A percentile compares a stretch with the other conserved stretches of the same genome.
phyloP scores from a whole-genome alignment of 169 alveolate genomes.

The Plasmodium adleri region DNA sequence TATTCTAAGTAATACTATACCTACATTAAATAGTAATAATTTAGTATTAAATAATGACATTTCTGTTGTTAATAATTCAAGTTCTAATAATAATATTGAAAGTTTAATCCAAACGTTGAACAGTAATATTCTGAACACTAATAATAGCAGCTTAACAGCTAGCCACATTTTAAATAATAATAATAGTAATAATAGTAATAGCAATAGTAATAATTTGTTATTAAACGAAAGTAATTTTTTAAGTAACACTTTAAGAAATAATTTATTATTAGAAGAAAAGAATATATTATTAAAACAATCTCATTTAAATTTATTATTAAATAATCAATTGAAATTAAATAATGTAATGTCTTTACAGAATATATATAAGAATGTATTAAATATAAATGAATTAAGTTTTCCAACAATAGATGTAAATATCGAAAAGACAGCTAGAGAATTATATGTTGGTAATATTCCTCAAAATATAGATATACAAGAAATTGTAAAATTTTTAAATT shows the following conservation, averaged over 20 bases:
- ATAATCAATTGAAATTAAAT: slow-evolving; percentile 20
- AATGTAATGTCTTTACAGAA: slow-evolving; percentile 20
- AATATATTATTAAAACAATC: slow-evolving; percentile 17
- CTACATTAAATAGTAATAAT: slow-evolving; percentile 9
- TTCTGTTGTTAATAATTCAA: background rate
- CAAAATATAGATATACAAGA: slow-evolving; percentile 83
- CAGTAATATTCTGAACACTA: slow-evolving; percentile 3
- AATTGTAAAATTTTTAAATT: slow-evolving; percentile 84
- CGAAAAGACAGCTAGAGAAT: slow-evolving; percentile 86
- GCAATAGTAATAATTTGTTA: background rate
- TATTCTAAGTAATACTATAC: background rate
- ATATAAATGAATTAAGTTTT: slow-evolving; percentile 12
- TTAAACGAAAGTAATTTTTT: background rate
- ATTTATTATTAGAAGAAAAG: background rate
- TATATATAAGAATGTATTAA: slow-evolving; percentile 26
- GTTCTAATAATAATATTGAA: slow-evolving; percentile 20
- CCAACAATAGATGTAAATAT: slow-evolving; percentile 43
- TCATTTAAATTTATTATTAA: slow-evolving; percentile 28
- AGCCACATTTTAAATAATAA: slow-evolving; percentile 1
- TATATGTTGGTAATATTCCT: slow-evolving; percentile 89
- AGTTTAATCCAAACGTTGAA: slow-evolving; percentile 39
- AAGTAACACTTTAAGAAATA: background rate
- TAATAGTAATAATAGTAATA: background rate
- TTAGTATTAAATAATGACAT: slow-evolving; percentile 3
- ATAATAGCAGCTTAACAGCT: background rate